Conservation (phyloP, 202 grass and related monocot species). For the Tripidium arundinaceum region DNA sequence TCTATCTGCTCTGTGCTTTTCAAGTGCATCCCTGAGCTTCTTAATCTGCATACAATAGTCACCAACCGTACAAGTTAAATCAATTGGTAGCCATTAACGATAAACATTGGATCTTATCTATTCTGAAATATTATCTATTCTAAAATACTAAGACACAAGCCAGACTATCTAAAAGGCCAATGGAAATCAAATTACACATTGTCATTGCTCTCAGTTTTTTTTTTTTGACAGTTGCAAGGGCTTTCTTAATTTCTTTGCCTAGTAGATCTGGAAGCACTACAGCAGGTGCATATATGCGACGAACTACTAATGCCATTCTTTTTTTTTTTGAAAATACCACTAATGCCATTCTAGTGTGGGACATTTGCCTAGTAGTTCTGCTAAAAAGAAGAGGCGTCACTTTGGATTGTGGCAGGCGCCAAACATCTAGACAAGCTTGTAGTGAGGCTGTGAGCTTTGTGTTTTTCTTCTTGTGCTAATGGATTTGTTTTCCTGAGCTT, state of each 20-base stretch:
- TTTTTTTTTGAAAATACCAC: too few species aligned
- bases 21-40: conserved; percentile 63
- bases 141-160: background rate
- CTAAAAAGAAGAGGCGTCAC: too few species aligned
- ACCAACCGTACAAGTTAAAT: background rate
- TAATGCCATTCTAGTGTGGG: too few species aligned
- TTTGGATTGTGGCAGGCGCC: too few species aligned
- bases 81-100: background rate
- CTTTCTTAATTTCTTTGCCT: background rate
- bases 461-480: too few species aligned
- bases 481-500: too few species aligned
- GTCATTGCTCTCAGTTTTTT: background rate
- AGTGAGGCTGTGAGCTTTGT: too few species aligned
- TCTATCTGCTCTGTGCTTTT: conserved; percentile 60
- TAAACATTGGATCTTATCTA: background rate
- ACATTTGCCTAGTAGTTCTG: too few species aligned
- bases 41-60: conserved; percentile 49
- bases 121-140: too few species aligned
- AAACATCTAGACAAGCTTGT: too few species aligned
- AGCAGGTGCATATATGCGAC: background rate
- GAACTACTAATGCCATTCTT: background rate
- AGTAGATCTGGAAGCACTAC: background rate
- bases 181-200: background rate
- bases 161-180: background rate
- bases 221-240: too few species aligned